Percentiles rank a stretch among this genome's conserved stretches.
phyloP scores from a whole-genome alignment of 1,139 yeast species.

The Zygoascus meyerae region DNA sequence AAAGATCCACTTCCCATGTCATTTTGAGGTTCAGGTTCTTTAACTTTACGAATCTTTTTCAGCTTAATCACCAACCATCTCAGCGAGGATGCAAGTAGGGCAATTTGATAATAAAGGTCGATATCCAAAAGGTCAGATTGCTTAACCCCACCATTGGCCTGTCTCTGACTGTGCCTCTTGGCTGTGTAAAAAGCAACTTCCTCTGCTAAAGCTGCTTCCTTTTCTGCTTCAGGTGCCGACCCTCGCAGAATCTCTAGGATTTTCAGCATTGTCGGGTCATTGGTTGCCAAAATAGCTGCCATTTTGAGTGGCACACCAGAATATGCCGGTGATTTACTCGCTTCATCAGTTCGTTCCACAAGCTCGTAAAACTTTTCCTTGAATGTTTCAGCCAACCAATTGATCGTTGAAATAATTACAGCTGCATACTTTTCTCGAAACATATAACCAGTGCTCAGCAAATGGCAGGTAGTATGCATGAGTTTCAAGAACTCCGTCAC shows the following conservation, averaged over 20 bases:
- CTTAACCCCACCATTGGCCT: conserved; percentile 10
- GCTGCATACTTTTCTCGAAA: conserved; percentile 34
- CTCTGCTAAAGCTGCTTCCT: conserved; percentile 15
- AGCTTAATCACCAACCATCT: conserved; percentile 24
- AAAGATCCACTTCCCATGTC: conserved; percentile 13
- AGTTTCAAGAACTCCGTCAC: conserved; percentile 28
- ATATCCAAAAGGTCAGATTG: conserved; percentile 24
- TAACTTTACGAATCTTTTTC: conserved; percentile 21
- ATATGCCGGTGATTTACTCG: background rate
- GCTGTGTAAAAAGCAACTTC: conserved; percentile 18
- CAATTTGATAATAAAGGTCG: conserved; percentile 21
- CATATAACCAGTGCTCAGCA: conserved; percentile 32
- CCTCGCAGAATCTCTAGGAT: conserved; percentile 10
- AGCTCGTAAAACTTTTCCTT: conserved; percentile 19
- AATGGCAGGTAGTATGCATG: conserved; percentile 27
- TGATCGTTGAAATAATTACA: conserved; percentile 27
- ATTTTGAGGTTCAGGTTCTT: conserved; percentile 13
- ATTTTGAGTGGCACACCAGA: conserved; percentile 10
- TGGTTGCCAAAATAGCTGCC: conserved; percentile 15
- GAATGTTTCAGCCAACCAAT: conserved; percentile 21
- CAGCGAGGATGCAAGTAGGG: conserved; percentile 24
- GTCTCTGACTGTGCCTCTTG: conserved; percentile 16
- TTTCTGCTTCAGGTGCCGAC: conserved; percentile 11
- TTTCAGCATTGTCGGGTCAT: conserved; percentile 12
- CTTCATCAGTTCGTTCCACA: conserved; percentile 19